Evolutionary conservation across 2,329 filamentous ascomycete species (phyloP), one percentile per base, ranked within the genome.

Genomic region (Neurospora crassa): DNA sequence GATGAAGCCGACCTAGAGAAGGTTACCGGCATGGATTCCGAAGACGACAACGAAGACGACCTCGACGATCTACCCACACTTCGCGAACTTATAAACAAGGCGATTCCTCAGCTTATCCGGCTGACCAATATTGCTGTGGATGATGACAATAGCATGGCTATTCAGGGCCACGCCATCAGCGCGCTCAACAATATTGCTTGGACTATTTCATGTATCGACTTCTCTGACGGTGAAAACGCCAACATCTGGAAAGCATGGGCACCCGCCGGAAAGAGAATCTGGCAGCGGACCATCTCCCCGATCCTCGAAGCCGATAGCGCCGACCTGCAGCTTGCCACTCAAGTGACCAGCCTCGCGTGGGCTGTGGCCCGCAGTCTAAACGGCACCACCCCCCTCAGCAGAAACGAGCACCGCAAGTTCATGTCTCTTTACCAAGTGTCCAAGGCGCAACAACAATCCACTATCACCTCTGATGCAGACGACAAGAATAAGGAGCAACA

Each of bases 131-230:
- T 83, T 7, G 78, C 80, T 12, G 79, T 82, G 11, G 76, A 78
- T 11, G 80, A 81, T 70, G 82, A 84, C 24, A 82, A 84, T 40
- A 76, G 80, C 18, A 78, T 83, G 14, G 77, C 81, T 7, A 80
- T 90, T 53, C 87, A 87, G 73, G 79, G 79, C 24, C 84, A 86
- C 74, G 86, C 89, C 20, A 80, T 91, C 34, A 86, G 87, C 2
- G 85, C 88, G 18, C 83, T 92, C 72, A 90, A 88, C 82, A 91
- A 91, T 79, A 86, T 91, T 70, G 83, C 89, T 70, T 91, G 90
- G 89, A 89, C 89, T 12, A 82, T 90, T 53, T 89, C 87, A 10
- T 85, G 86, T 75, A 81, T 89, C 74, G 88, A 90, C 78, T 89
- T 89, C 76, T 81, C 84, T 34, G 83, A 86, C 41, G 80, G 81